Evolutionary conservation across 208 protist species (phyloP).

Genomic region (Trichomonas vaginalis): DNA sequence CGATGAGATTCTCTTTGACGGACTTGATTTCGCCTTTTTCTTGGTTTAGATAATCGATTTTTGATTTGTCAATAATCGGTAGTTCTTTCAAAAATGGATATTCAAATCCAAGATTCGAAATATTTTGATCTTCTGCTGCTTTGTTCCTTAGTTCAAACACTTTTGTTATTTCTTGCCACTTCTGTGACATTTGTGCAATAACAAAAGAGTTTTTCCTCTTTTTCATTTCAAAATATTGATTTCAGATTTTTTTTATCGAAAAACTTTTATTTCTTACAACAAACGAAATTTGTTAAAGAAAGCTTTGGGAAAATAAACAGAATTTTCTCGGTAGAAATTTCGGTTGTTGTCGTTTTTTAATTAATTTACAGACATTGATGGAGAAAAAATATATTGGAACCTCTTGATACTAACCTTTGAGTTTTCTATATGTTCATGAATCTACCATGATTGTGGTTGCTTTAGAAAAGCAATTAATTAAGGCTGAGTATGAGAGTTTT

Average conservation of each 20-base stretch:
- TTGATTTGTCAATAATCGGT: background rate
- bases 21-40: background rate
- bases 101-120: background rate
- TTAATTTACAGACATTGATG: too few species aligned
- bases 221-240: background rate
- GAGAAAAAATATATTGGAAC: too few species aligned
- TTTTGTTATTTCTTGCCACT: background rate
- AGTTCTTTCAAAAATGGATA: background rate
- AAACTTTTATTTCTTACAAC: too few species aligned
- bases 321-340: too few species aligned
- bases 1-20: background rate
- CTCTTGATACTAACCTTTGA: too few species aligned
- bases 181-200: background rate
- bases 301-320: too few species aligned
- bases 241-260: background rate
- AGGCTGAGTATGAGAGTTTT: too few species aligned
- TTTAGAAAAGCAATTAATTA: too few species aligned
- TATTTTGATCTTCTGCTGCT: background rate
- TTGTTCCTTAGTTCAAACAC: background rate
- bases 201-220: background rate
- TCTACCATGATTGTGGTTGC: too few species aligned
- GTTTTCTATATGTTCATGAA: too few species aligned
- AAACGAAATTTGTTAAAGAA: too few species aligned
- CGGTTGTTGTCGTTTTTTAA: too few species aligned
- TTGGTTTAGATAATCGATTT: background rate